Base-by-base conservation (phyloP, 352 stramenopile genomes). In the Phytophthora chlamydospora region DNA sequence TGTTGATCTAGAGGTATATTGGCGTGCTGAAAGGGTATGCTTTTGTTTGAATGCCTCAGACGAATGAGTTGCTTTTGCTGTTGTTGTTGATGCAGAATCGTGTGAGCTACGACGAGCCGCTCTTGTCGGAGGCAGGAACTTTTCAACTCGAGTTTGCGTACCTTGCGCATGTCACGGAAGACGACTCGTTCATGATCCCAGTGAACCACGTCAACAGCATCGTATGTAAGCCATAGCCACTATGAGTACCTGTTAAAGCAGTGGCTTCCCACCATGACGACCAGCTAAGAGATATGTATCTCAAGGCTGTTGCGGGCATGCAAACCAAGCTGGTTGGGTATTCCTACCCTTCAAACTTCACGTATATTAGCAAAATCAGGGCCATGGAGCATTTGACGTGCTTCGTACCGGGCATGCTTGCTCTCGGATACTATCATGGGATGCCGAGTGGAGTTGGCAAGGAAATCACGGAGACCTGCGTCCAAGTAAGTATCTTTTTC, bases 321-420 rank as follows among this genome's bases (percentile, higher is more conserved):
- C 58, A 74, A 43, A 35, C 35, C 0, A 41, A 78, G 40, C 54
- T 93, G 24, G 35, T 88, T 0, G 73, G 56, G 4, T 57, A 53
- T 13, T 83, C 77, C 2, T 73, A 60, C 19, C 61, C 66, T 13
- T 80, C 70, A 1, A 78, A 76, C 33, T 76, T 61, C 42, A 53
- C 58, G 4, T 88, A 86, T 48, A 40, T 93, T 14, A 75, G 75
- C 5, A 75, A 80, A 29, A 41, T 78, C 1, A 49, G 55, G 2
- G 66, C 66, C 34, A 93, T 93, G 82, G 88, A 97, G 53, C 92
- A 97, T 53, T 68, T 95, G 35, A 80, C 88, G 3, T 98, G 92
- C 59, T 97, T 96, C 40, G 58, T 97, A 11, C 87, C 91, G 10
- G 89, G 88, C 3, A 78, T 95, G 62, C 61, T 97, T 1, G 82